Conservation (phyloP, 139 green algal species). For the Spirogloea muscicola region DNA sequence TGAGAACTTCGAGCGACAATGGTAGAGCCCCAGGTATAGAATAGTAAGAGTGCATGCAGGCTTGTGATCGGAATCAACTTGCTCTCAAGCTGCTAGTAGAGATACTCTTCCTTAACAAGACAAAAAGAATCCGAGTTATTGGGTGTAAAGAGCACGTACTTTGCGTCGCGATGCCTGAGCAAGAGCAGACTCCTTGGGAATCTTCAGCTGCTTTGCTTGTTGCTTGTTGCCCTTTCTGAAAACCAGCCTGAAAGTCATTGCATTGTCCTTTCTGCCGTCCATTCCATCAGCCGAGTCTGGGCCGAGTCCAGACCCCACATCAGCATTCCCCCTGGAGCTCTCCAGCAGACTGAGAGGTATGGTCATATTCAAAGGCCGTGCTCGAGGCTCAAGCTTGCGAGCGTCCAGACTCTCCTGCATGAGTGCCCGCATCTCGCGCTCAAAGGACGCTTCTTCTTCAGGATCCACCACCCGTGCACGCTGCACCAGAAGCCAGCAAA, state of each 20-base stretch:
- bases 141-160: too few species aligned
- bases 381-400: slow-evolving; percentile 35
- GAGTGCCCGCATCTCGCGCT: slow-evolving; percentile 40
- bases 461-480: slow-evolving; percentile 7
- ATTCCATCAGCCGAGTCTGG: too few species aligned
- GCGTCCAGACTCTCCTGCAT: slow-evolving; percentile 42
- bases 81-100: too few species aligned
- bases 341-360: slow-evolving; percentile 32
- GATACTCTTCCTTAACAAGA: too few species aligned
- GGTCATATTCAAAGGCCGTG: slow-evolving; percentile 8
- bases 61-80: too few species aligned
- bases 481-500: too few species aligned
- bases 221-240: slow-evolving; percentile 45
- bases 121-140: too few species aligned
- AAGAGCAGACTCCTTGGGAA: slow-evolving; percentile 16
- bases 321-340: not conserved
- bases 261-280: too few species aligned
- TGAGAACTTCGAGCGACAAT: too few species aligned
- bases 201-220: slow-evolving; percentile 19
- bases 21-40: too few species aligned
- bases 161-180: slow-evolving; percentile 9
- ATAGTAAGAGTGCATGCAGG: too few species aligned
- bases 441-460: slow-evolving; percentile 42
- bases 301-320: not conserved
- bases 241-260: slow-evolving; percentile 42